Base-by-base conservation (phyloP, 345 rosid genomes). In the Cardiospermum halicacabum region DNA sequence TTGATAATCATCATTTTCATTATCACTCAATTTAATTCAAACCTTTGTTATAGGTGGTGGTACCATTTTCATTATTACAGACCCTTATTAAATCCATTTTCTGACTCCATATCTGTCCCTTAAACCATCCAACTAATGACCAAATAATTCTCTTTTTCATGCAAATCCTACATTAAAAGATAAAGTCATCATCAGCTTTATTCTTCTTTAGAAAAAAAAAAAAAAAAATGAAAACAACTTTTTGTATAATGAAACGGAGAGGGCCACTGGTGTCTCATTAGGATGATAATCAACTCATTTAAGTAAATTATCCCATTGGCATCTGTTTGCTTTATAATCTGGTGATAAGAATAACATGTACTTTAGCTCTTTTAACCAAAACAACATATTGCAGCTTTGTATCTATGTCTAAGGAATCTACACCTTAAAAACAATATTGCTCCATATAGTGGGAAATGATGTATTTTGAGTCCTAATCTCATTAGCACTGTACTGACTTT, bases 301-400 rank as follows among this genome's bases (percentile, higher is more conserved):
- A 82, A 77, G 73, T 75, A 77, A 66, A 60, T 79, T 75, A 82
- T 82, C 80, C 16, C 28, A 25, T 72, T 63, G 75, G 84, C 53
- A 77, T 70, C 78, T 55, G 58, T 58, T 65, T 64, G 68, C 80
- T 77, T 76, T 77, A 69, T 45, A 58, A 74, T 65, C 69, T 34
- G 48, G 56, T 72, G 78, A 74, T 68, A 34, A 57, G 27, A 10
- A 53, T 15, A 18, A 22, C 19, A 18, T 16, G 3, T 8, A 9
- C 51, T 47, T 18, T n/a, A 16, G 9, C 22, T 15, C 22, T 45
- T 65, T 74, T 48, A 67, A 60, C 57, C 22, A 34, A 71, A 58
- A 24, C 4, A 53, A 15, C 26, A 60, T 50, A 16, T 57, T 47
- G 7, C 19, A 19, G 15, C 11, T 36, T 49, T 62, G 16, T 56